These are phyloP conservation scores for Fraxinus latifolia DNA, from an alignment of 305 asterid species.

Conservation along the genomic window DNA sequence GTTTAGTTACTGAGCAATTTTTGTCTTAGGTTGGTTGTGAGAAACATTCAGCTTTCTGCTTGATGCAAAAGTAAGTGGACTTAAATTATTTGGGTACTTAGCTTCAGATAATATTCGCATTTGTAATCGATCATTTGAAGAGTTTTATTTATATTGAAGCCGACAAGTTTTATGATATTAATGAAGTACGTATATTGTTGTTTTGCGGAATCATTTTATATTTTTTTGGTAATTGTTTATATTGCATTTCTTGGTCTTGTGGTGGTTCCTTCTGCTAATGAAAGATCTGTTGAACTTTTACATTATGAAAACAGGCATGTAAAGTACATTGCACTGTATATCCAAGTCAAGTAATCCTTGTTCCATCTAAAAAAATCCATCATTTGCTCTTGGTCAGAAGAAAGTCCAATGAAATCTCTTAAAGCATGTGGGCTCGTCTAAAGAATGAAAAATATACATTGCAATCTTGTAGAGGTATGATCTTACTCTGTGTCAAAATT, in stretches of 20 bases:
- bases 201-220: not conserved
- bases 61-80: slow-evolving; percentile 77
- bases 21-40: slow-evolving; percentile 76
- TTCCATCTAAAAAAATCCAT: slow-evolving; percentile 55
- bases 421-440: slow-evolving; percentile 92
- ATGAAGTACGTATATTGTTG: slow-evolving; percentile 56
- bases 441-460: slow-evolving; percentile 84
- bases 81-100: slow-evolving; percentile 55
- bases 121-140: slow-evolving; percentile 54
- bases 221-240: not conserved
- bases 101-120: slow-evolving; percentile 73
- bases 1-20: slow-evolving; percentile 22
- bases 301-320: slow-evolving; percentile 59
- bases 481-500: slow-evolving; percentile 15
- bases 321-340: slow-evolving; percentile 40
- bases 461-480: slow-evolving; percentile 82
- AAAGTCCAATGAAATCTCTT: slow-evolving; percentile 56
- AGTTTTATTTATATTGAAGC: slow-evolving; percentile 55
- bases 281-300: slow-evolving; percentile 17
- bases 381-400: slow-evolving; percentile 57
- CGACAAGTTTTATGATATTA: slow-evolving; percentile 59
- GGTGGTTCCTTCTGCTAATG: not conserved
- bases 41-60: slow-evolving; percentile 84
- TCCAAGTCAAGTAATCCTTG: slow-evolving; percentile 52
- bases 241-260: not conserved